Base-by-base conservation (phyloP, 2,329 filamentous ascomycete genomes). In the Aspergillus brunneoviolaceus region DNA sequence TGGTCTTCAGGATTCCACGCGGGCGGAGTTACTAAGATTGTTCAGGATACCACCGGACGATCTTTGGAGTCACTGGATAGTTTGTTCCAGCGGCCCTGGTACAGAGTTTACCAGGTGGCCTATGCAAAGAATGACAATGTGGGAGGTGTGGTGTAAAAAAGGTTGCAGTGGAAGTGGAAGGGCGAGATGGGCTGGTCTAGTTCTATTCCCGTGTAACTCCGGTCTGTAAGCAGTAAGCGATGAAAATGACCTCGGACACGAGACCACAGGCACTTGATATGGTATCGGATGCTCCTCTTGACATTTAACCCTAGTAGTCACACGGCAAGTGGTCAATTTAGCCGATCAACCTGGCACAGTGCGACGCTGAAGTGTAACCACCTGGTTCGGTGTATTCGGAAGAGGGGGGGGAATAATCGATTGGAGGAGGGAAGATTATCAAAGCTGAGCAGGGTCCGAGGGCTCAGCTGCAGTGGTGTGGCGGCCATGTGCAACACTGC, bases 81-180 rank as follows among this genome's bases (percentile, higher is more conserved):
- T n/a, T 51, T 66, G n/a, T 66, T 67, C 33, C 55, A 65, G 49
- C 56, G 63, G 11, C 64, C 65, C 5, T 67, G 64, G 65, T 66
- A 65, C 48, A 64, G 57, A 1, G 59, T 65, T 27, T 58, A 67
- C 25, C 49, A 60, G 42, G 65, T 65, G 2, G 63, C 65, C 4
- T 67, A 67, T 57, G 52, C 60, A 50, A 60, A 52, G 19, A 21
- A 54, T 12, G 54, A 58, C 21, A 55, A 58, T 6, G 27, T 53
- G 11, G 49, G 23, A 14, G 25, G 56, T 5, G 49, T 57, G 16
- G 42, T 31, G 25, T 51, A n/a, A 39, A 35, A 35, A 9, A 58
- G 42, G n/a, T 33, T 16, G 39, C 21, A 23, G 21, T 21, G 35
- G 39, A 27, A 23, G 21, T 21, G 35, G 10, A 48, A 39, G 53